Evolutionary conservation across 2,329 filamentous ascomycete genomes (phyloP), one percentile per base, ranked within the genome.

Genomic region (Curvularia verruculosa): DNA sequence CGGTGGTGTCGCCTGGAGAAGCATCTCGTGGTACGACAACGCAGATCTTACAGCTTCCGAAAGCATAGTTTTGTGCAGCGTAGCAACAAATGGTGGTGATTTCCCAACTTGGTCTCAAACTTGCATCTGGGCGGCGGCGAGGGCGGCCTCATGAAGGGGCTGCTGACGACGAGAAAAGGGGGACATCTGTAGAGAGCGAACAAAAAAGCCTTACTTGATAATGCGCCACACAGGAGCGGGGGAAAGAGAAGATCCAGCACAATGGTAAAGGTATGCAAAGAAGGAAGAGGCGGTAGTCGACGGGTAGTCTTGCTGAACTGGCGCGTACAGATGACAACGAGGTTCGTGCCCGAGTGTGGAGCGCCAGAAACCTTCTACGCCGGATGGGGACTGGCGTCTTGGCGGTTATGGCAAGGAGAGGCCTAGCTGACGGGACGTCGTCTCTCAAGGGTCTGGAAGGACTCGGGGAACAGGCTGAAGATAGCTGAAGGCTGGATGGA

Each of bases 1-100:
- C 73, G 26, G 56, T 70, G 66, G 65, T 49, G 68, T 71, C 71
- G 65, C 64, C 66, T 63, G 61, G 64, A 58, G 59, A 50, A 61
- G 60, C 66, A 62, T 58, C 61, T 57, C 56, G 43, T 44, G 54
- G 66, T 69, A 53, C 56, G 54, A 72, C 68, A 67, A 54, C 56
- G 26, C 19, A 31, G 24, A 46, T 36, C 18, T 41, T 36, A 34
- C 26, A 53, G 66, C 61, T 62, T 59, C 58, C 49, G 56, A 39
- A 52, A 34, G 51, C 53, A 52, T 21, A 44, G 43, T 41, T 49
- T 18, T 13, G 34, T 39, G 46, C 46, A 48, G 45, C 31, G 31
- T 29, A 48, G 45, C 29, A 23, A 29, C 31, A 37, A 26, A 49
- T 24, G 31, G 46, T 49, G 31, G 23, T 28, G 31, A 9, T 28